A percentile compares a stretch with the other conserved stretches of the same genome.
Evolutionary conservation across 495 filamentous ascomycete genomes (phyloP).

Genomic region (Talaromyces stipitatus): DNA sequence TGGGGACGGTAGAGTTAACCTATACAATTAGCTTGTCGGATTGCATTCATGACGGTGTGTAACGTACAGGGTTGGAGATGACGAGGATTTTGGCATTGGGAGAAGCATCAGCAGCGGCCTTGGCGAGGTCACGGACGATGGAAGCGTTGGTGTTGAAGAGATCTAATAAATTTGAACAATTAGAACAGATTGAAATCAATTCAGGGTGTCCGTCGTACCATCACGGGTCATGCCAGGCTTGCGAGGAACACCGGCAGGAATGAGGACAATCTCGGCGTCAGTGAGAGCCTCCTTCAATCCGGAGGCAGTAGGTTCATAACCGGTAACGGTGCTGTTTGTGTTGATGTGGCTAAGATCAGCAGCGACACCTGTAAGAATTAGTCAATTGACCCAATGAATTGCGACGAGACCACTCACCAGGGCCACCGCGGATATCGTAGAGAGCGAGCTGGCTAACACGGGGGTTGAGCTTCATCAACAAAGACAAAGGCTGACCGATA

Average conservation of each 20-base stretch:
- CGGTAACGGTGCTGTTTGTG: constrained; percentile 91
- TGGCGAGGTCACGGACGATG: constrained; percentile 97
- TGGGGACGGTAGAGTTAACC: constrained; percentile 98
- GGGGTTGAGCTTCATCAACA: constrained; percentile 97
- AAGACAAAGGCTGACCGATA: constrained; percentile 95
- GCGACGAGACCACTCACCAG: constrained; percentile 50
- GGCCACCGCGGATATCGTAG: constrained; percentile 92
- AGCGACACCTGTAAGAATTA: constrained; percentile 66
- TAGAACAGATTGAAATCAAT: not conserved
- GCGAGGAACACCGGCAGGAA: constrained; percentile 95
- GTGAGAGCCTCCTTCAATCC: constrained; percentile 73
- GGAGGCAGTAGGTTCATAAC: constrained; percentile 69
- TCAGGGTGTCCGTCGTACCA: constrained; percentile 35
- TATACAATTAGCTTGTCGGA: constrained; percentile 12
- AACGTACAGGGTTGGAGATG: constrained; percentile 86
- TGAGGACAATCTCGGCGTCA: constrained; percentile 87
- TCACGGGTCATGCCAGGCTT: constrained; percentile 99
- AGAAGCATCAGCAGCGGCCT: constrained; percentile 80
- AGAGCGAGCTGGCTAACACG: constrained; percentile 84
- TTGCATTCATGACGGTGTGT: not conserved
- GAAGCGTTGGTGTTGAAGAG: constrained; percentile 99
- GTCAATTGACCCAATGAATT: not conserved
- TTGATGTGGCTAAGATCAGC: constrained; percentile 98
- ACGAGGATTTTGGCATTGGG: constrained; percentile 94
- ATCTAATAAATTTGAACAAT: constrained; percentile 38